These are phyloP conservation scores for Ophioceras dolichostomum DNA, from an alignment of 2,329 filamentous ascomycete genomes.

Conservation along the genomic window DNA sequence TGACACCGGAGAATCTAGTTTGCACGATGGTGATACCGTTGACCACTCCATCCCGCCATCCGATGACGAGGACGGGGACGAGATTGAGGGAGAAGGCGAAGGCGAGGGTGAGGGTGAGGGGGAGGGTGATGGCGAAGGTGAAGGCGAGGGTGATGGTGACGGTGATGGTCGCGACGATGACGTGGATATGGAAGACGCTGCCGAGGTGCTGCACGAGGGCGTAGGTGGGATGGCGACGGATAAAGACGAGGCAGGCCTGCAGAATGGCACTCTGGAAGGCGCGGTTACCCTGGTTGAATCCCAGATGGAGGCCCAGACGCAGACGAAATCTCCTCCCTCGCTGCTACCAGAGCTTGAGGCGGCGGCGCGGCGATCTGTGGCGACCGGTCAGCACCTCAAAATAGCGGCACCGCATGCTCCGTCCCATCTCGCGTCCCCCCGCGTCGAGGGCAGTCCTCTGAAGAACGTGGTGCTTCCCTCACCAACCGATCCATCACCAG, in stretches of 20 bases:
- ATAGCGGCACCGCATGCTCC: neutral
- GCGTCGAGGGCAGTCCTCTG: constrained; percentile 1
- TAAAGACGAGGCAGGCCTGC: too few species aligned
- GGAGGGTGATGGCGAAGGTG: neutral
- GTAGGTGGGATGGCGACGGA: too few species aligned
- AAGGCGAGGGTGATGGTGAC: neutral
- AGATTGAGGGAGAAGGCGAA: neutral
- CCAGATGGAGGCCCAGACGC: too few species aligned
- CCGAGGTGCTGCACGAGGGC: too few species aligned
- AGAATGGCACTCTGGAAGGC: too few species aligned
- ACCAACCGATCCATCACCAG: neutral
- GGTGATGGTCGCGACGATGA: too few species aligned
- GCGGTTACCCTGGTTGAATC: too few species aligned
- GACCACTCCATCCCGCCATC: constrained; percentile 1
- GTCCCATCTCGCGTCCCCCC: neutral
- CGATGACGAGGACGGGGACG: constrained; percentile 2
- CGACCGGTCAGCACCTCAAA: too few species aligned
- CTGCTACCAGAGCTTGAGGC: too few species aligned
- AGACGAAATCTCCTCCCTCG: too few species aligned
- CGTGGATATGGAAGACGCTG: too few species aligned
- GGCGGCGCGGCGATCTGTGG: too few species aligned
- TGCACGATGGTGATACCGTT: neutral
- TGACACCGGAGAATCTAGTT: neutral
- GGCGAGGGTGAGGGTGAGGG: constrained; percentile 1
- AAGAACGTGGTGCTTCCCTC: constrained; percentile 2